A percentile compares a stretch with the other conserved stretches of the same genome.
Conservation (phyloP, 306 rosid species). For the Trifolium dubium region DNA sequence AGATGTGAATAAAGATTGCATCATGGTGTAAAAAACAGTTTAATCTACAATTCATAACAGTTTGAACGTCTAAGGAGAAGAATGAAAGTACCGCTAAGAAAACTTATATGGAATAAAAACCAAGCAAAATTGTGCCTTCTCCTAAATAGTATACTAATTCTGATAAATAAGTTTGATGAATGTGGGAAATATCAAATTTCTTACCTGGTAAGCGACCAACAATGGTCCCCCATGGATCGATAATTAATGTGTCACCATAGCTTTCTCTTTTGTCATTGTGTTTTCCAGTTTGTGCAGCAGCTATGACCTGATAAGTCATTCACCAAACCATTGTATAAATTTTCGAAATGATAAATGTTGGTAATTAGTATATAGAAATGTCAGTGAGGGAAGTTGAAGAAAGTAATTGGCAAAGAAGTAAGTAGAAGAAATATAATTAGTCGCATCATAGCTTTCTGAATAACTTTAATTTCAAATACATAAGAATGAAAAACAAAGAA, state of each 20-base stretch:
- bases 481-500: conserved; percentile 4
- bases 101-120: conserved; percentile 1
- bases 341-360: not conserved
- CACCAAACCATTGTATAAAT: conserved; percentile 38
- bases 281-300: conserved; percentile 92
- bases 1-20: conserved; percentile 4
- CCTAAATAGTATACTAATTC: not conserved
- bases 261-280: conserved; percentile 85
- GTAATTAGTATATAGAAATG: not conserved
- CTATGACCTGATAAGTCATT: conserved; percentile 74
- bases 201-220: conserved; percentile 83
- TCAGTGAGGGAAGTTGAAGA: not conserved
- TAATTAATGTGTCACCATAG: conserved; percentile 83
- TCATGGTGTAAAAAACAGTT: not conserved
- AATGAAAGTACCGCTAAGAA: conserved; percentile 1
- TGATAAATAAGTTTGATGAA: not conserved
- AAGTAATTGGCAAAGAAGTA: too few relatives aligned
- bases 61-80: conserved; percentile 33
- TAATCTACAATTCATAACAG: not conserved
- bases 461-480: conserved; percentile 19
- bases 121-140: conserved; percentile 31
- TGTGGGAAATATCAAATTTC: conserved; percentile 34
- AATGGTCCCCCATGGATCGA: conserved; percentile 94
- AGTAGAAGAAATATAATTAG: conserved; percentile 26
- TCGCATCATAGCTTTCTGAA: not conserved